phyloP scores from a whole-genome alignment of 1,284 basidiomycete species.

The Trametes sp. region DNA sequence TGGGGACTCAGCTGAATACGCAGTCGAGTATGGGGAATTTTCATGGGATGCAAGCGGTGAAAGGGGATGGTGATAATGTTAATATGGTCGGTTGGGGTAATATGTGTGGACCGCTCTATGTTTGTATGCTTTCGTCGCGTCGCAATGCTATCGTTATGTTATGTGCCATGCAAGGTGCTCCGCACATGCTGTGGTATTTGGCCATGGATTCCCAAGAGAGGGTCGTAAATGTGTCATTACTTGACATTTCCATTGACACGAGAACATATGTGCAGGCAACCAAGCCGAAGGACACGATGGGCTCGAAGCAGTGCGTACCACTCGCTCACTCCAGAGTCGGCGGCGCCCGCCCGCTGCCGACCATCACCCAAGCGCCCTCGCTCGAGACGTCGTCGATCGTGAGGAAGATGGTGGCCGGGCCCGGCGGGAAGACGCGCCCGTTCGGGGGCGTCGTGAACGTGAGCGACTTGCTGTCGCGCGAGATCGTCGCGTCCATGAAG shows the following conservation, averaged over 20 bases:
- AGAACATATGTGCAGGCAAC: too few relatives aligned
- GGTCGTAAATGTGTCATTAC: too few relatives aligned
- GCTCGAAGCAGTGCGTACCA: too few relatives aligned
- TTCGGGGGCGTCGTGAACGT: constrained; percentile 53
- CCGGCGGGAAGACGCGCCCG: constrained; percentile 57
- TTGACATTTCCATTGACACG: too few relatives aligned
- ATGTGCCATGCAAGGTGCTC: constrained; percentile 9
- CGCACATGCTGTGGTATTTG: too few relatives aligned
- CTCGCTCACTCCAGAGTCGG: constrained; percentile 24
- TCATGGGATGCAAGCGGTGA: too few relatives aligned
- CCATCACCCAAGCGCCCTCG: constrained; percentile 51
- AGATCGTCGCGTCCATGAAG: constrained; percentile 51
- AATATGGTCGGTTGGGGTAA: neutral
- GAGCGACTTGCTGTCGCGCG: constrained; percentile 46
- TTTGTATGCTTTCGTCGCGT: constrained; percentile 28
- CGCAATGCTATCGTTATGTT: constrained; percentile 33
- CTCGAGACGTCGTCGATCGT: constrained; percentile 58
- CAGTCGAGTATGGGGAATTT: neutral
- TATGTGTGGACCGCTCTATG: constrained; percentile 15
- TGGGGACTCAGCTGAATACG: constrained; percentile 62
- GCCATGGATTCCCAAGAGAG: too few relatives aligned
- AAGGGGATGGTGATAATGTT: neutral
- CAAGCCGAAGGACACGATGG: too few relatives aligned
- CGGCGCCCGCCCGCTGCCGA: constrained; percentile 48
- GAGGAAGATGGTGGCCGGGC: constrained; percentile 55